These are phyloP conservation scores for Puccinia hordei DNA, from an alignment of 1,284 basidiomycete genomes.

Conservation along the genomic window DNA sequence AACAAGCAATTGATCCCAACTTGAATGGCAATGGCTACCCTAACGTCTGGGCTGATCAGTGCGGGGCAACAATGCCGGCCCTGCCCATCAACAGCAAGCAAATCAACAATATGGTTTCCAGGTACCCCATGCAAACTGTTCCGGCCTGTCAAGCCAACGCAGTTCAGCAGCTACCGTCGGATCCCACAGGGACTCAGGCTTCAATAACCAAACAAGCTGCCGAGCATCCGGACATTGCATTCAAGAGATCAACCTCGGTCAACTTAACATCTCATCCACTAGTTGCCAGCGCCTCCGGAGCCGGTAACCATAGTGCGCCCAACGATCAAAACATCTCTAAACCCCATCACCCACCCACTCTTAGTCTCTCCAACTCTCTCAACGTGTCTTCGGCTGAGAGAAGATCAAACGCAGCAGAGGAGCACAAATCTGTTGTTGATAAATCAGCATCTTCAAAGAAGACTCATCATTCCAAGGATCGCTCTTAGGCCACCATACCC, in stretches of 20 bases:
- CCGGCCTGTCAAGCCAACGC: not conserved
- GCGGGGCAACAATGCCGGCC: not conserved
- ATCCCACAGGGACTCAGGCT: not conserved
- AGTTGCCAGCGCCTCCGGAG: not conserved
- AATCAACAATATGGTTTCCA: not conserved
- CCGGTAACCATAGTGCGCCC: not conserved
- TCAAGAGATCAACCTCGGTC: not conserved
- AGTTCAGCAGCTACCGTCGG: not conserved
- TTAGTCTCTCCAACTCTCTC: not conserved
- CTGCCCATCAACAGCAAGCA: not conserved
- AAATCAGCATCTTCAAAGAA: too few species aligned
- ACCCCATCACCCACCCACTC: not conserved
- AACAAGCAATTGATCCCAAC: not conserved
- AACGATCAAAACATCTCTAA: not conserved
- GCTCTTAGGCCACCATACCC: too few species aligned
- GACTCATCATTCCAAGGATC: too few species aligned
- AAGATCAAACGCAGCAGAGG: too few species aligned
- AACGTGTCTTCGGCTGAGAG: too few species aligned
- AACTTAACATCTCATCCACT: not conserved
- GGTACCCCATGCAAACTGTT: not conserved
- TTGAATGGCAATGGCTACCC: not conserved
- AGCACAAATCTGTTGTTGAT: too few species aligned
- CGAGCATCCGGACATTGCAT: not conserved
- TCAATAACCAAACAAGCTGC: not conserved
- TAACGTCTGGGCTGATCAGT: not conserved